These are phyloP conservation scores for Circinella minor DNA, from an alignment of 371 early-diverging fungal genomes.

Conservation along the genomic window DNA sequence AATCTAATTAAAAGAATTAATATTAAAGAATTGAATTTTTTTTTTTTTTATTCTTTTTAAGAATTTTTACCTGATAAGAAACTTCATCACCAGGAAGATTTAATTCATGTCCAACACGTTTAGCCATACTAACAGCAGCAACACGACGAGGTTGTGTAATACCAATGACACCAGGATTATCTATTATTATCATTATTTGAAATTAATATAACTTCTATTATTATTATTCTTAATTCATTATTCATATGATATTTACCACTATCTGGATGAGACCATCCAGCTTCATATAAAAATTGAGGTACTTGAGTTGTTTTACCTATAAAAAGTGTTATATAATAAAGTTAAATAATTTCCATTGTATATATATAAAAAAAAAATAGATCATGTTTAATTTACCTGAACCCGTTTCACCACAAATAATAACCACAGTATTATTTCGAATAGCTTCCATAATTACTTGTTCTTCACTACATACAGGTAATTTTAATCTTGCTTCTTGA, in stretches of 20 bases:
- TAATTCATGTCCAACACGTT: slow-evolving; percentile 93
- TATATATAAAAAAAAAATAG: too few relatives aligned
- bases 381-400: slow-evolving; percentile 89
- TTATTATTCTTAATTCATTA: slow-evolving; percentile 14
- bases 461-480: slow-evolving; percentile 95
- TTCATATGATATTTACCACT: slow-evolving; percentile 44
- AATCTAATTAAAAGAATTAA: slow-evolving; percentile 54
- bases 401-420: slow-evolving; percentile 98
- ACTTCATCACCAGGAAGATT: slow-evolving; percentile 63
- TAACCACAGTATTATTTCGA: slow-evolving; percentile 77
- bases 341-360: too few relatives aligned
- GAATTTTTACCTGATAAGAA: slow-evolving; percentile 54
- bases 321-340: too few relatives aligned
- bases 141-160: slow-evolving; percentile 99
- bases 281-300: slow-evolving; percentile 98
- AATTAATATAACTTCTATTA: slow-evolving; percentile 7
- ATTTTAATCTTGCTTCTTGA: slow-evolving; percentile 73
- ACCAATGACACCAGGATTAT: slow-evolving; percentile 91
- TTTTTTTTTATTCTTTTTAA: too few relatives aligned
- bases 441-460: slow-evolving; percentile 97
- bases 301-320: slow-evolving; percentile 98
- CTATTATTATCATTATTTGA: slow-evolving; percentile 14
- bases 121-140: slow-evolving; percentile 98
- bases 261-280: slow-evolving; percentile 90
- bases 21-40: background rate